Evolutionary conservation across 2,329 filamentous ascomycete genomes (phyloP), one percentile per base, ranked within the genome.

Genomic region (Fusarium musae): DNA sequence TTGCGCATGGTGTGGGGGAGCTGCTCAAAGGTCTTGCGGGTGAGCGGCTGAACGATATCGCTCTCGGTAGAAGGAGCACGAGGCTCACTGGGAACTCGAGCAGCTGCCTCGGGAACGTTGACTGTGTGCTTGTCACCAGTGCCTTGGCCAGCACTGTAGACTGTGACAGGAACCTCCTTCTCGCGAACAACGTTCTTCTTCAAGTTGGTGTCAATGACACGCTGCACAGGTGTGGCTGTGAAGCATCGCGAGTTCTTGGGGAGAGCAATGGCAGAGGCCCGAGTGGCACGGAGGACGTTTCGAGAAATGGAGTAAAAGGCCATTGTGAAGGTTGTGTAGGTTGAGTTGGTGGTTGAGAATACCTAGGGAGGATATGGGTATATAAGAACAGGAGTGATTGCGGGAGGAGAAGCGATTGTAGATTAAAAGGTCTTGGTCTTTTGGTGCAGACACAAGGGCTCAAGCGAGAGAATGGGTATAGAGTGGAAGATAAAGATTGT

Each of bases 1-100:
- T 88, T 92, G 82, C 90, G 87, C 83, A 94, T 85, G 40, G 91
- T 93, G 36, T 87, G 86, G 9, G 91, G 88, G 80, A 93, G 85
- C 47, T 85, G 81, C 54, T 86, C 81, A 81, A 85, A 90, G 62
- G 89, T 84, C 76, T 86, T 84, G 68, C 86, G 83, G 72, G 84
- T 84, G 49, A 92, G 84, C 26, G 89, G 89, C 32, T 83, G 77
- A 54, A 90, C 84, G 19, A 82, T 79, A 52, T 87, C 85, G 57
- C 87, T 82, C 75, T 88, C 86, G 47, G 81, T 76, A 19, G 79
- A 78, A 21, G 82, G 82, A 36, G 68, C 76, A 9, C 82, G 80
- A 56, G 83, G 83, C 73, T 85, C 80, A 69, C 83, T 80, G 67
- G 85, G 82, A 61, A 85, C 81, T 56, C 83, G 82, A 66, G 83